A percentile compares a stretch with the other conserved stretches of the same genome.
These are phyloP conservation scores for Abelmoschus esculentus DNA, from an alignment of 345 rosid species.

Conservation along the genomic window DNA sequence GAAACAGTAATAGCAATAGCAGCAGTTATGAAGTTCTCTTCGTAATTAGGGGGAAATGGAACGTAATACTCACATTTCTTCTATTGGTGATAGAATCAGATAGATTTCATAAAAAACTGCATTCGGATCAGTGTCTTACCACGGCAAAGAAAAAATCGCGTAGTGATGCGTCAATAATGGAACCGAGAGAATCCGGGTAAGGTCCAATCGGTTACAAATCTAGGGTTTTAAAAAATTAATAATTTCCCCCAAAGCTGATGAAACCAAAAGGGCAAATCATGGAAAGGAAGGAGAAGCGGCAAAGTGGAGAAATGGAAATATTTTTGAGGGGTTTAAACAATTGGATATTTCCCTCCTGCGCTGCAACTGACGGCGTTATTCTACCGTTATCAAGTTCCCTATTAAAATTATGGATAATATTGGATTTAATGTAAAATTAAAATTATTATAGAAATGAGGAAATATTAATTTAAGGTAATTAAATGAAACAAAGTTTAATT, in stretches of 20 bases:
- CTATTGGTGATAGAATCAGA: background rate
- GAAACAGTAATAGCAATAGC: background rate
- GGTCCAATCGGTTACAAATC: background rate
- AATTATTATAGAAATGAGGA: too few relatives aligned
- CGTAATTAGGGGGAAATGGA: background rate
- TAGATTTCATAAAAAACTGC: background rate
- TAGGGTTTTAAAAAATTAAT: slow-evolving; percentile 9
- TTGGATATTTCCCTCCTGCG: slow-evolving; percentile 44
- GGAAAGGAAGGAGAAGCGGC: slow-evolving; percentile 5
- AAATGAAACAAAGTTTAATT: too few relatives aligned
- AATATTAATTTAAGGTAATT: too few relatives aligned
- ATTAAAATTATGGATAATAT: too few relatives aligned
- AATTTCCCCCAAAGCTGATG: slow-evolving; percentile 7
- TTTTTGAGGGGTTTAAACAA: slow-evolving; percentile 13
- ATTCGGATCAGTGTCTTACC: background rate
- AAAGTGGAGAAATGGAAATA: background rate
- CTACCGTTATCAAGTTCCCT: background rate
- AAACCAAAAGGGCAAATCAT: slow-evolving; percentile 7
- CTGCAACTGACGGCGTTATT: slow-evolving; percentile 26
- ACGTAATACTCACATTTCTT: background rate
- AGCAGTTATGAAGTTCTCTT: background rate
- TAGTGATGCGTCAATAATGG: background rate
- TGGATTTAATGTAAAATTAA: too few relatives aligned
- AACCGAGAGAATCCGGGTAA: slow-evolving; percentile 1
- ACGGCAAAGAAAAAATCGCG: background rate